A percentile compares a stretch with the other conserved stretches of the same genome.
Evolutionary conservation across 306 rosid species (phyloP).

Genomic region (Inga laurina): DNA sequence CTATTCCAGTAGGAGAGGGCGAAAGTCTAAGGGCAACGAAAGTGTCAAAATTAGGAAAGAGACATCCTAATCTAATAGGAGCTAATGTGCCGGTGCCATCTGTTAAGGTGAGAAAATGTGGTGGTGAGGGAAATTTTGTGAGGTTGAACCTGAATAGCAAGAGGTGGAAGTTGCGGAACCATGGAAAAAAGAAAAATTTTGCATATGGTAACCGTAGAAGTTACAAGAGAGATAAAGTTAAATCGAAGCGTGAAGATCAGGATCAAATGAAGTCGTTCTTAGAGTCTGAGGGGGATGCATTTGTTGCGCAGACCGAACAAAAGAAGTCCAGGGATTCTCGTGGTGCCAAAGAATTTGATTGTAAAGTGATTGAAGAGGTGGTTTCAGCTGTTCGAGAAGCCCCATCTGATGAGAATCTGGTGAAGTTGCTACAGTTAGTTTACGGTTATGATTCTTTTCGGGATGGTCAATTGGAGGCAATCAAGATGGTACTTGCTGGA

Average conservation of each 20-base stretch:
- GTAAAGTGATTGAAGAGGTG: conserved; percentile 45
- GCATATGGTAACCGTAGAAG: conserved; percentile 38
- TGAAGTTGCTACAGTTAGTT: conserved; percentile 56
- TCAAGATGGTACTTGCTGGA: conserved; percentile 72
- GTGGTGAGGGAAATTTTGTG: conserved; percentile 78
- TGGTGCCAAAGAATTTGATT: conserved; percentile 41
- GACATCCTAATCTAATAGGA: conserved; percentile 63
- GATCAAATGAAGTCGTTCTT: conserved; percentile 25
- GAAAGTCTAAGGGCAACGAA: conserved; percentile 8
- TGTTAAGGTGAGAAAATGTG: conserved; percentile 47
- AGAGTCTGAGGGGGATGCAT: conserved; percentile 52
- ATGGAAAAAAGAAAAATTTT: conserved; percentile 41
- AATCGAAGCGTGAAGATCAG: conserved; percentile 32
- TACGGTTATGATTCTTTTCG: conserved; percentile 74
- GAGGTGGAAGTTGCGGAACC: conserved; percentile 58
- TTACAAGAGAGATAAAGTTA: conserved; percentile 45
- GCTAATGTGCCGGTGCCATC: conserved; percentile 49
- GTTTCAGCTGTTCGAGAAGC: conserved; percentile 46
- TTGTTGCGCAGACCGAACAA: conserved; percentile 34
- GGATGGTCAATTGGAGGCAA: conserved; percentile 86
- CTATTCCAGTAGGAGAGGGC: conserved; percentile 21
- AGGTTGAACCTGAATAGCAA: conserved; percentile 60
- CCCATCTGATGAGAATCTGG: conserved; percentile 70
- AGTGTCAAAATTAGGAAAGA: conserved; percentile 32
- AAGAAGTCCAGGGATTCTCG: conserved; percentile 39